Evolutionary conservation across 1,284 basidiomycete genomes (phyloP).

Genomic region (Ganoderma sinense): DNA sequence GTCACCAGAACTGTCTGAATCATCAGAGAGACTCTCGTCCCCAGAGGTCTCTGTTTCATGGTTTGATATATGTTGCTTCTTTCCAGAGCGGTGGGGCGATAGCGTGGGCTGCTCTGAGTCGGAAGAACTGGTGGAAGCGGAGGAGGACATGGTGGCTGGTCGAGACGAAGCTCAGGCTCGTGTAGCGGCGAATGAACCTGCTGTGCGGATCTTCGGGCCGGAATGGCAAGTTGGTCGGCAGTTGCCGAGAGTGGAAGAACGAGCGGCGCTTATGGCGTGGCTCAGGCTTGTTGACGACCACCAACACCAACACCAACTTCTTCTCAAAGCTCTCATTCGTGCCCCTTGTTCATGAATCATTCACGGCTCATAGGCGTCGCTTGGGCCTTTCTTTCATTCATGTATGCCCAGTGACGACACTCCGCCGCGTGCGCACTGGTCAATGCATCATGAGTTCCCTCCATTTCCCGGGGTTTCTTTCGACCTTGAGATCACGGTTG

Average conservation of each 20-base stretch:
- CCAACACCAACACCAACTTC: no score
- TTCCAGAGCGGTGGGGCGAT: slow-evolving; percentile 15
- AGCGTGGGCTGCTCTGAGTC: slow-evolving; percentile 27
- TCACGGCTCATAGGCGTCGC: no score
- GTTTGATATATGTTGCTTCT: slow-evolving; percentile 16
- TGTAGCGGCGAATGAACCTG: not conserved
- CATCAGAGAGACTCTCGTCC: slow-evolving; percentile 12
- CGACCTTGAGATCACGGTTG: not conserved
- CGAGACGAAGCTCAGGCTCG: slow-evolving; percentile 3
- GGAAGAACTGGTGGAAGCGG: slow-evolving; percentile 27
- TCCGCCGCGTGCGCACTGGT: no score
- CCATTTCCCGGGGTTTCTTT: not conserved
- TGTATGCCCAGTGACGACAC: no score
- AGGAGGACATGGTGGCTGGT: slow-evolving; percentile 25
- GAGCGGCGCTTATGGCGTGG: no score
- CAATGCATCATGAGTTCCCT: no score
- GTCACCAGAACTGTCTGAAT: slow-evolving; percentile 19
- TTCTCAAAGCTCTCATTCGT: no score
- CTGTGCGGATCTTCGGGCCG: not conserved
- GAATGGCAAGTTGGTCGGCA: not conserved
- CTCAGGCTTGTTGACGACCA: no score
- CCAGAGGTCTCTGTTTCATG: slow-evolving; percentile 11
- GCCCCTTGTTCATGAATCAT: no score
- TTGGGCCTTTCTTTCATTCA: no score
- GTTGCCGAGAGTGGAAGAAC: no score